These are phyloP conservation scores for Tirmania nivea DNA, from an alignment of 495 filamentous ascomycete genomes.

Conservation along the genomic window DNA sequence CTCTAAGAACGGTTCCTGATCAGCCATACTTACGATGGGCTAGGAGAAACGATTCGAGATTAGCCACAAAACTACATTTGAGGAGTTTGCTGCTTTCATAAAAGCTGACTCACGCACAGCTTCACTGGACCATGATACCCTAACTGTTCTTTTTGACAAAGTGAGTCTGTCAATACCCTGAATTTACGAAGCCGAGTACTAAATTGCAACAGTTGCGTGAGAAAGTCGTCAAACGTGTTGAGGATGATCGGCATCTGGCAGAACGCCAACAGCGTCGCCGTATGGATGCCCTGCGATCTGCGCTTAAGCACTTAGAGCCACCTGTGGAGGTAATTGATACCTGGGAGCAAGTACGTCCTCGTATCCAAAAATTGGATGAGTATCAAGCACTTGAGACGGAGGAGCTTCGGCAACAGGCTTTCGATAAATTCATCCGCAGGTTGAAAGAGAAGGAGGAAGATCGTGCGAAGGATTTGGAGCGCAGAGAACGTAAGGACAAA, in stretches of 20 bases:
- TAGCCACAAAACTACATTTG: constrained; percentile 59
- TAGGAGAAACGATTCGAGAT: constrained; percentile 85
- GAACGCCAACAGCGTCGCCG: constrained; percentile 73
- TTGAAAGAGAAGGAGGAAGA: constrained; percentile 82
- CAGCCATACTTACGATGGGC: constrained; percentile 6
- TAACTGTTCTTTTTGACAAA: constrained; percentile 59
- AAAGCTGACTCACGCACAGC: constrained; percentile 65
- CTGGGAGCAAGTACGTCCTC: constrained; percentile 62
- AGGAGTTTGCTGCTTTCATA: constrained; percentile 63
- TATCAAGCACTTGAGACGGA: constrained; percentile 65
- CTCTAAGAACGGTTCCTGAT: too few species aligned
- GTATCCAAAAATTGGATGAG: constrained; percentile 60
- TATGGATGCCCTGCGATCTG: constrained; percentile 63
- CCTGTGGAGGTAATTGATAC: constrained; percentile 52
- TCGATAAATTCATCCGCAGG: constrained; percentile 81
- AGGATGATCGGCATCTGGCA: constrained; percentile 64
- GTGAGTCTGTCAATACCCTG: constrained; percentile 20
- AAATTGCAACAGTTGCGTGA: constrained; percentile 41
- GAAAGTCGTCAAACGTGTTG: constrained; percentile 48
- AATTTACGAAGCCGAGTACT: constrained; percentile 11
- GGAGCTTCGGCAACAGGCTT: constrained; percentile 58
- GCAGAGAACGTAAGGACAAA: constrained; percentile 36
- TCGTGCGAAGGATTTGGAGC: constrained; percentile 47
- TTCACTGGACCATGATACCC: constrained; percentile 53
- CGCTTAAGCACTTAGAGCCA: constrained; percentile 82